Evolutionary conservation across 2,329 filamentous ascomycete species (phyloP).

Genomic region (Tolypocladium guangdongense): DNA sequence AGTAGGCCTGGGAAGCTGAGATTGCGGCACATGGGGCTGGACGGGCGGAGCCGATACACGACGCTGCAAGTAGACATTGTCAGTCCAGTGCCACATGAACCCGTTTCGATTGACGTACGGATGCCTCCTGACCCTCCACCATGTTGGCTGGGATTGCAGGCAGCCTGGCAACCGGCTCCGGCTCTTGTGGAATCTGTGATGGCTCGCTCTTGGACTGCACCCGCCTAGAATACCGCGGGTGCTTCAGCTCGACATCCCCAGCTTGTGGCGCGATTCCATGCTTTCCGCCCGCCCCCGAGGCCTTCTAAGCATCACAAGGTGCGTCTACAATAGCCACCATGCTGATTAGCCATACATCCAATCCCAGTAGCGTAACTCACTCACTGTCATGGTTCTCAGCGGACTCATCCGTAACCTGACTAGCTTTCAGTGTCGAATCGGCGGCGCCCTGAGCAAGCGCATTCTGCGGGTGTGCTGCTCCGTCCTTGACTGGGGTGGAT

Average conservation of each 20-base stretch:
- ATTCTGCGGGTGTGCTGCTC: background rate
- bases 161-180: slow-evolving; percentile 5
- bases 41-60: slow-evolving; percentile 16
- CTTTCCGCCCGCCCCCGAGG: slow-evolving; percentile 9
- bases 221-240: slow-evolving; percentile 30
- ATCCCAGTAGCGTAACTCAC: background rate
- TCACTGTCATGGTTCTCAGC: slow-evolving; percentile 5
- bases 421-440: background rate
- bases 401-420: background rate
- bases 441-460: background rate
- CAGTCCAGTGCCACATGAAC: background rate
- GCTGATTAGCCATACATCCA: background rate
- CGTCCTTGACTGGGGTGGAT: background rate
- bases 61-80: slow-evolving; percentile 6
- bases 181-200: slow-evolving; percentile 12
- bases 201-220: slow-evolving; percentile 38
- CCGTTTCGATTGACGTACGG: slow-evolving; percentile 3
- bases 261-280: slow-evolving; percentile 3
- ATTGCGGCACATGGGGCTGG: slow-evolving; percentile 5
- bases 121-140: background rate
- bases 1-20: slow-evolving; percentile 14
- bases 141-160: background rate
- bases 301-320: slow-evolving; percentile 8
- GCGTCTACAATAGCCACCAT: slow-evolving; percentile 9
- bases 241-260: slow-evolving; percentile 14